A percentile compares a stretch with the other conserved stretches of the same genome.
These are phyloP conservation scores for Micromonas pusilla DNA, from an alignment of 139 green algal genomes.

Conservation along the genomic window DNA sequence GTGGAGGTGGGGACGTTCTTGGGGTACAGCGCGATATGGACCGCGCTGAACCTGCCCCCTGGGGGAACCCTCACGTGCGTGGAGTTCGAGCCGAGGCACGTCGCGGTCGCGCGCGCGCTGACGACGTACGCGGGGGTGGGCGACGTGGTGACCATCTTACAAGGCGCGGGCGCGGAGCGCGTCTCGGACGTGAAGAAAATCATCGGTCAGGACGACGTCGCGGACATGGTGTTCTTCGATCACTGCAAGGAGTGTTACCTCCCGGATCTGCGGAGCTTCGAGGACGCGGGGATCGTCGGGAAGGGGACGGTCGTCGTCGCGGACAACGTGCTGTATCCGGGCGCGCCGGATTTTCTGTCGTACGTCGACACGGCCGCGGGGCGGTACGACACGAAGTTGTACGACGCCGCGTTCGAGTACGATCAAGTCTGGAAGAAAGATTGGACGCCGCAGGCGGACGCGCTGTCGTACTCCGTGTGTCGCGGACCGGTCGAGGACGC, in stretches of 20 bases:
- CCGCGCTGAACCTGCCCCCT: not conserved
- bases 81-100: slow-evolving; percentile 26
- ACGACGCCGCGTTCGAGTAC: slow-evolving; percentile 34
- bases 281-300: slow-evolving; percentile 24
- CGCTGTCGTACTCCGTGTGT: slow-evolving; percentile 8
- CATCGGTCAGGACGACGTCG: not conserved
- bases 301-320: slow-evolving; percentile 31
- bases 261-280: slow-evolving; percentile 26
- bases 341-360: slow-evolving; percentile 29
- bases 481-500: not conserved
- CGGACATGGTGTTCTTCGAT: slow-evolving; percentile 28
- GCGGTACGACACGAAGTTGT: slow-evolving; percentile 27
- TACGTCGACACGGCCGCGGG: slow-evolving; percentile 20
- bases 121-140: slow-evolving; percentile 16
- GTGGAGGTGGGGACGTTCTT: slow-evolving; percentile 34
- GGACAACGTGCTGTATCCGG: slow-evolving; percentile 39
- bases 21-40: slow-evolving; percentile 24
- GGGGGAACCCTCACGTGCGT: slow-evolving; percentile 9
- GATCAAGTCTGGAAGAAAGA: slow-evolving; percentile 31
- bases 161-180: not conserved
- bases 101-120: slow-evolving; percentile 6
- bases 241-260: slow-evolving; percentile 33
- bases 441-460: slow-evolving; percentile 26
- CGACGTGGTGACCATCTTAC: not conserved
- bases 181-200: not conserved